Evolutionary conservation across 129 eudicot species (phyloP), one percentile per base, ranked within the genome.

Genomic region (Silybum marianum): DNA sequence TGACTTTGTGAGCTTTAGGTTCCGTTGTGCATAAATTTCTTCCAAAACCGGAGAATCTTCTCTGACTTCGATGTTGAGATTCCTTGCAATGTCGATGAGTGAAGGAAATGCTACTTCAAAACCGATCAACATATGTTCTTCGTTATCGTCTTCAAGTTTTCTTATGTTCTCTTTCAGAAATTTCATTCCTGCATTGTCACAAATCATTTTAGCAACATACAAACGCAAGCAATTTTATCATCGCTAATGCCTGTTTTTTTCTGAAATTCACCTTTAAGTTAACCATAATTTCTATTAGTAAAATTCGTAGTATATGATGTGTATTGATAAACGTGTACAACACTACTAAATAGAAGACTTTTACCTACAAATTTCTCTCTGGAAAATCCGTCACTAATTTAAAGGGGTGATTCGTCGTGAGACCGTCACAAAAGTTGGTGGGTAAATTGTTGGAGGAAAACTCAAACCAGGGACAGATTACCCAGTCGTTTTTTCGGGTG

Each of bases 81-180:
- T 86, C 75, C 48, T 81, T 3, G 90, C 97, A 21, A 78, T 83
- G 69, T 91, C 90, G 40, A 91, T 75, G 2, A 91, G 88, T 12
- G 97, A 80, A 58, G 97, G 97, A 13, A 92, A 89, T 46, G 94
- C 94, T n/a, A 92, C 89, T 87, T 92, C 97, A 67, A 92, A 92
- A 63, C 94, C 97, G 26, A 90, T 90, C n/a, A 92, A 89, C 97
- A 92, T 90, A 74, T 90, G 97, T 83, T 90, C 97, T 16, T 42
- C 80, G 12, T 86, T 85, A 54, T 88, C 94, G 25, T 86, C 84
- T 83, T 32, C 87, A 21, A 92, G 87, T 84, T 83, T 92, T 14
- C 28, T 0, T 1, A 92, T 66, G 71, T 92, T 92, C 71, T 86
- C 87, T 40, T 62, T 88, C 1, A 92, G 69, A 73, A 92, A 92